phyloP scores from a whole-genome alignment of 1,139 yeast genomes.

The Suzukiozyma palmioleophila region DNA sequence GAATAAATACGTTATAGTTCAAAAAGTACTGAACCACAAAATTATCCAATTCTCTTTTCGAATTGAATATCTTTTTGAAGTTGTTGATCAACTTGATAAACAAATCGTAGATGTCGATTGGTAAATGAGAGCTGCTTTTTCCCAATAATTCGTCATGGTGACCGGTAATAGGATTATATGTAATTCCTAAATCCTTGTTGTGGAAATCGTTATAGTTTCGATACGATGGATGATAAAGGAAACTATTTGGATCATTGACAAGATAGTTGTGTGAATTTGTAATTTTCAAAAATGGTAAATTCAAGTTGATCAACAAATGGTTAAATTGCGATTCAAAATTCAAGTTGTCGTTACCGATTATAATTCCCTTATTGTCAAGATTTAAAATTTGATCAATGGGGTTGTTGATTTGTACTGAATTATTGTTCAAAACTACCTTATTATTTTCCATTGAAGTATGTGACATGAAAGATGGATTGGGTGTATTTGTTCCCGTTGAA shows the following conservation, averaged over 20 bases:
- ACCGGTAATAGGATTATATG: conserved; percentile 43
- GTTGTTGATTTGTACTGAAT: conserved; percentile 33
- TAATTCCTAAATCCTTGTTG: conserved; percentile 38
- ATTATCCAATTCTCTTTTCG: conserved; percentile 47
- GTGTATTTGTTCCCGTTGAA: too few relatives aligned
- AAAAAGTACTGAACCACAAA: conserved; percentile 51
- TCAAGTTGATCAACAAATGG: conserved; percentile 41
- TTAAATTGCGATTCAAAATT: conserved; percentile 48
- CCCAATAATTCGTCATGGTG: conserved; percentile 15
- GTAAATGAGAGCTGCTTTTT: conserved; percentile 24
- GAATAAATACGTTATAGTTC: conserved; percentile 54
- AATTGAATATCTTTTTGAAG: conserved; percentile 40
- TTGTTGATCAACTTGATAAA: conserved; percentile 44
- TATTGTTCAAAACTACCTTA: conserved; percentile 13
- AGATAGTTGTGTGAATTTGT: conserved; percentile 45
- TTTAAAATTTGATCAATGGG: conserved; percentile 49
- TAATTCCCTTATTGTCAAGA: conserved; percentile 40
- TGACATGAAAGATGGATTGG: conserved; percentile 4
- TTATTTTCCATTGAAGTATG: conserved; percentile 11
- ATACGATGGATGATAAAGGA: conserved; percentile 41
- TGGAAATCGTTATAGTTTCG: conserved; percentile 36
- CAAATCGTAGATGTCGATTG: conserved; percentile 41
- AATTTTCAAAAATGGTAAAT: conserved; percentile 43
- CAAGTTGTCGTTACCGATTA: conserved; percentile 46
- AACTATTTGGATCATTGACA: conserved; percentile 42